Conservation (phyloP, 345 rosid species). For the Odontarrhena argentea region DNA sequence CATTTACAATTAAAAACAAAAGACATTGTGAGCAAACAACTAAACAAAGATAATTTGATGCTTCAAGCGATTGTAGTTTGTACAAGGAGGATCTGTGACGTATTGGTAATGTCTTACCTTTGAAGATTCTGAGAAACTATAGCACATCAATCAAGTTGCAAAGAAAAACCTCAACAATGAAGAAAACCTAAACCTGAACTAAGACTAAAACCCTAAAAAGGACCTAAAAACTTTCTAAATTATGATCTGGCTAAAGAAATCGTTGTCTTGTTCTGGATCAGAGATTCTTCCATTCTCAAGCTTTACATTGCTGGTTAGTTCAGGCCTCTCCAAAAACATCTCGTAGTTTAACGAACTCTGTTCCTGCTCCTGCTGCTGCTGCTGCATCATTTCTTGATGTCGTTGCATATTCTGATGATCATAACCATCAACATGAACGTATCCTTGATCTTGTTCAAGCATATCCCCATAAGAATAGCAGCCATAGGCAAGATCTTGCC, state of each 20-base stretch:
- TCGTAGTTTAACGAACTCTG: slow-evolving; percentile 16
- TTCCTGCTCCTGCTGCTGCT: neutral
- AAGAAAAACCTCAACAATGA: neutral
- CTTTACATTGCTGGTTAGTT: slow-evolving; percentile 5
- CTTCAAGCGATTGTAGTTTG: neutral
- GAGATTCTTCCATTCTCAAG: slow-evolving; percentile 23
- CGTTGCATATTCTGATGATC: slow-evolving; percentile 15
- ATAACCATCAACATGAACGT: slow-evolving; percentile 7
- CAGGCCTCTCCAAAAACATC: slow-evolving; percentile 9
- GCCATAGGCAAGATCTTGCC: slow-evolving; percentile 8
- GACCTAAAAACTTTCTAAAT: slow-evolving; percentile 2
- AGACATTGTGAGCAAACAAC: neutral
- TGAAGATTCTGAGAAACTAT: neutral
- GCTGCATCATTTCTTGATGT: slow-evolving; percentile 13
- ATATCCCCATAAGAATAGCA: slow-evolving; percentile 16
- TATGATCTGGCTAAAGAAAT: slow-evolving; percentile 7
- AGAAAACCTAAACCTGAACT: slow-evolving; percentile 10
- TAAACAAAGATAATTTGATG: slow-evolving; percentile 8
- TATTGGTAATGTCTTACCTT: neutral
- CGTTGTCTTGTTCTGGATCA: slow-evolving; percentile 5
- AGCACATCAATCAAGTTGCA: neutral
- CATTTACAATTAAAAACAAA: neutral
- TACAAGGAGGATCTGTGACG: neutral
- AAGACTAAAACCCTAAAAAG: neutral
- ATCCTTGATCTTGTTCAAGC: slow-evolving; percentile 5